Evolutionary conservation across 2,329 filamentous ascomycete genomes (phyloP), one percentile per base, ranked within the genome.

Genomic region (Arthroderma sp.): DNA sequence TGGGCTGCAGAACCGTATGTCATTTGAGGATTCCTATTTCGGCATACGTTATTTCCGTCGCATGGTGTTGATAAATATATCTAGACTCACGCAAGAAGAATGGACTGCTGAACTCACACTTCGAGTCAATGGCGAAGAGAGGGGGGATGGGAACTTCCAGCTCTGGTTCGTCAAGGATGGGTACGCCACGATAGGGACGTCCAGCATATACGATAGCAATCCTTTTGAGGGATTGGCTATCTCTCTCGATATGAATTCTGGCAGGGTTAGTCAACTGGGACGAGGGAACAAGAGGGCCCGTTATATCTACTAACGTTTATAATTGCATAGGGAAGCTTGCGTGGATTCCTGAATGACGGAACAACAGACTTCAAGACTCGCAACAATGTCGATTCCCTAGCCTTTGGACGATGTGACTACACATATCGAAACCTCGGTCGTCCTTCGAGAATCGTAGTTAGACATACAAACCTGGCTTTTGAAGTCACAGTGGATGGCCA

Each of bases 341-440:
- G 91, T 48, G 91, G 84, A 11, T 98, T 96, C 69, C 69, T 98
- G 53, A 98, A 96, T 66, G 91, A 96, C 62, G 89, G 88, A 40
- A 77, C 71, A 33, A 80, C 75, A 53, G 85, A 94, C 62, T 95
- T 82, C 70, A 80, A 79, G 58, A 72, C 73, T 46, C 82, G 88
- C 54, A 73, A 78, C 53, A 82, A 77, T 56, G 78, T 94, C 10
- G 88, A 95, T 65, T 80, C 77, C 54, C 73, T 95, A 43, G 84
- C 89, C 10, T 98, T 98, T 61, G 91, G 87, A 9, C 86, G 94
- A 66, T 98, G 91, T 71, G 77, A 82, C 57, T 91, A 91, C 62
- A 66, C 78, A 38, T 98, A 95, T 71, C 83, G 91, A 54, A 98
- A 98, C 65, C 74, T 93, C 22, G 91, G 91, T 11, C 77, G 83